Base-by-base conservation (phyloP, 2,329 filamentous ascomycete species). In the Sporothrix euskadiensis region DNA sequence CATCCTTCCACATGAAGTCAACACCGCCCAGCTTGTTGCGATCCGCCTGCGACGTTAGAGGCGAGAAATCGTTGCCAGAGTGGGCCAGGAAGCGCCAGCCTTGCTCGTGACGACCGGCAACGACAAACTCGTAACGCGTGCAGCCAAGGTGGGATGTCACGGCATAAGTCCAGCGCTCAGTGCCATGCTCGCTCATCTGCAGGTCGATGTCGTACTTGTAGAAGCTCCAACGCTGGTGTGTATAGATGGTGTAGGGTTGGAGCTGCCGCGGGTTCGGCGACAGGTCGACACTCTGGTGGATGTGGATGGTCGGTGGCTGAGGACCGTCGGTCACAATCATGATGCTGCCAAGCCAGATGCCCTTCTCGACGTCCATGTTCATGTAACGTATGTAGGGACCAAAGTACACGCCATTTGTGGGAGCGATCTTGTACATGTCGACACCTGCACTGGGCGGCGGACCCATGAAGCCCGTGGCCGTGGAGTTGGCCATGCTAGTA, bases 1-100 rank as follows among this genome's bases (percentile, higher is more conserved):
- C 94, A 78, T 99, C 96, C 79, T 98, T 98, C 96, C 96, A 99
- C 95, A 99, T 97, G 80, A 96, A 93, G 0, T 94, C 93, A 0
- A 97, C 88, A 1, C 96, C 96, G 41, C 96, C 96, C 1, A 98
- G 87, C 78, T 92, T 93, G 44, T 91, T 89, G 59, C 95, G 89
- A 78, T 99, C 96, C 75, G 92, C 94, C 72, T 94, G 91, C 75
- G 91, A 94, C 1, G 97, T 96, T 76, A 92, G 91, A 39, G 97
- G 87, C 0, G 94, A 92, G 81, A 98, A 99, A 80, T 99, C 96
- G 79, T 98, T 98, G 3, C 95, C 95, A 16, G 94, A 98, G 78
- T 97, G 96, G 12, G 94, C 93, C 78, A 98, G 92, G 80, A 98
- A 98, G 32, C 95, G 91, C 96, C 96, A 99, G 79, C 91, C 94